These are phyloP conservation scores for Austroboletus novae-zelandiae DNA, from an alignment of 1,284 basidiomycete species.

Conservation along the genomic window DNA sequence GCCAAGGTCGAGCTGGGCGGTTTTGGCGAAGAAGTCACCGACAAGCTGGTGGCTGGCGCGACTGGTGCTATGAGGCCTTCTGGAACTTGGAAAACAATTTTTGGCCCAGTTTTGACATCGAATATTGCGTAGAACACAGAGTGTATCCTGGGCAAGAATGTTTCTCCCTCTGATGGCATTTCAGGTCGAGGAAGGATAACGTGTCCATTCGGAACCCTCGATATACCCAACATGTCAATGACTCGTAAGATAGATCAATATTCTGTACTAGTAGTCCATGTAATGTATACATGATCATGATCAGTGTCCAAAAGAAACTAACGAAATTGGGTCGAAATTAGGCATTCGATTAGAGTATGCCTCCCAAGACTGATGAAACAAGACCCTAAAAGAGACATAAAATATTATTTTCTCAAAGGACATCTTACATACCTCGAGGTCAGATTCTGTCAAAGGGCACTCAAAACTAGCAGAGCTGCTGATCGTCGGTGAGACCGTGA, in stretches of 20 bases:
- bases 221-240: not conserved
- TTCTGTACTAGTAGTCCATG: constrained; percentile 16
- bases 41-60: constrained; percentile 29
- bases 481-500: constrained; percentile 70
- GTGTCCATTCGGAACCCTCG: not conserved
- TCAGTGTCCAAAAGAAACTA: no score
- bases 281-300: not conserved
- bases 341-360: not conserved
- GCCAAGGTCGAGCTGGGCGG: constrained; percentile 44
- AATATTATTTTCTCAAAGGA: not conserved
- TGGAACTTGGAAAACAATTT: constrained; percentile 87
- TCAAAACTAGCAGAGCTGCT: constrained; percentile 63
- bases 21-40: constrained; percentile 42
- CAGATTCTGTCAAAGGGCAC: constrained; percentile 56
- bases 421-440: constrained; percentile 19
- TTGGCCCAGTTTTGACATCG: constrained; percentile 78
- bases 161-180: constrained; percentile 55
- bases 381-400: constrained; percentile 17
- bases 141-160: constrained; percentile 76
- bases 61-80: constrained; percentile 71
- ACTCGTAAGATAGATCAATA: no score
- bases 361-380: constrained; percentile 14
- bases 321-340: no score
- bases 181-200: not conserved
- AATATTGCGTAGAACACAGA: constrained; percentile 90